Conservation (phyloP, 495 filamentous ascomycete species). For the Penicillium steckii region DNA sequence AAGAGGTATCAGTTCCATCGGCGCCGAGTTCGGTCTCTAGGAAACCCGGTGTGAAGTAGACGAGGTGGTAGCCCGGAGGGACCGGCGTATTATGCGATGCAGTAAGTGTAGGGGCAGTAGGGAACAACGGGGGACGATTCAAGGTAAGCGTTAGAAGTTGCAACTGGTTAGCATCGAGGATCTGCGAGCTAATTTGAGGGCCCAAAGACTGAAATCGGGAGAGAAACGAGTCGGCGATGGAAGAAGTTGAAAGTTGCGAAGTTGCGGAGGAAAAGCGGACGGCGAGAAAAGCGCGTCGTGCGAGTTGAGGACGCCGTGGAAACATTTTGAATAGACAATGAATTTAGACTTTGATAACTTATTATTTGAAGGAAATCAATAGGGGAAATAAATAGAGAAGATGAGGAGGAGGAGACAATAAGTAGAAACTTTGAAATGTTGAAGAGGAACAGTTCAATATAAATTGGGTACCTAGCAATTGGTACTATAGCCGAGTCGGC, state of each 20-base stretch:
- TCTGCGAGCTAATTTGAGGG: conserved; percentile 45
- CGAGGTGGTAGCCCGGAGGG: conserved; percentile 68
- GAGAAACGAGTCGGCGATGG: conserved; percentile 45
- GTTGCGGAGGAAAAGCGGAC: conserved; percentile 12
- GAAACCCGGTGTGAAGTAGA: conserved; percentile 67
- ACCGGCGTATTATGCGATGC: conserved; percentile 41
- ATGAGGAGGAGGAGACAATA: not conserved
- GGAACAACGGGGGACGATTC: conserved; percentile 42
- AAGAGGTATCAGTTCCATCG: conserved; percentile 72
- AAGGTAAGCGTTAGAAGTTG: conserved; percentile 55
- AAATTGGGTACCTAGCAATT: too few species aligned
- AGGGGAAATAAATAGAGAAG: not conserved
- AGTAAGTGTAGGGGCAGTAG: conserved; percentile 24
- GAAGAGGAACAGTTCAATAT: not conserved
- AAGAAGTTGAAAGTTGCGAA: not conserved
- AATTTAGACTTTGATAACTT: too few species aligned
- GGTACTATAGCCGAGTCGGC: not conserved
- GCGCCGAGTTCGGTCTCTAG: conserved; percentile 51
- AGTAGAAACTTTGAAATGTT: not conserved
- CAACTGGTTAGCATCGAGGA: conserved; percentile 57
- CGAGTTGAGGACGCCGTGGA: not conserved
- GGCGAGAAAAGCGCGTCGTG: not conserved
- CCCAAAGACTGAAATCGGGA: conserved; percentile 40
- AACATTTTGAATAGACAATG: too few species aligned
- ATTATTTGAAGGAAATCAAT: not conserved